These are phyloP conservation scores for Ogataea degrootiae DNA, from an alignment of 805 yeast genomes.

Conservation along the genomic window DNA sequence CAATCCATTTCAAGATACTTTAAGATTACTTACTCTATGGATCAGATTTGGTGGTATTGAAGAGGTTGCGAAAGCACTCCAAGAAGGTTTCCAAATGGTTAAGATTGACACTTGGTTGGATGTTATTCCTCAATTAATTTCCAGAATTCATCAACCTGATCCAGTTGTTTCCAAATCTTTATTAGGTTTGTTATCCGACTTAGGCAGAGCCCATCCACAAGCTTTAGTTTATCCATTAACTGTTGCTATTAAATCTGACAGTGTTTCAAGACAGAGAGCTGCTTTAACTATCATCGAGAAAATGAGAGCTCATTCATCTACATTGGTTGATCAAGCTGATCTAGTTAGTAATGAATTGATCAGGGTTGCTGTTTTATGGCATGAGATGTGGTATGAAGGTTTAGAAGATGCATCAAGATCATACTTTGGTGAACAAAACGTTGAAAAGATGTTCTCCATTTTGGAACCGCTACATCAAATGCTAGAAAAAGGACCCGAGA, in stretches of 20 bases:
- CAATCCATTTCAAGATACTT: conserved; percentile 87
- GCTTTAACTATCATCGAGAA: conserved; percentile 88
- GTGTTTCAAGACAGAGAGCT: conserved; percentile 83
- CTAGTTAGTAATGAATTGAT: conserved; percentile 90
- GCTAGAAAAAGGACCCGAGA: conserved; percentile 84
- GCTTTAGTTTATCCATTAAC: conserved; percentile 93
- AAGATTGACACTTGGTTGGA: conserved; percentile 92
- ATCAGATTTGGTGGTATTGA: conserved; percentile 91
- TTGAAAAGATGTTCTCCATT: conserved; percentile 90
- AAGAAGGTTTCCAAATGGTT: conserved; percentile 85
- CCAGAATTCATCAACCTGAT: conserved; percentile 94
- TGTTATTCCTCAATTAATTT: conserved; percentile 91
- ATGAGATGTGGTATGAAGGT: conserved; percentile 97
- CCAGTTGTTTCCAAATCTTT: conserved; percentile 76
- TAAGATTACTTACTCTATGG: conserved; percentile 89
- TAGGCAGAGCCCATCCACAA: conserved; percentile 96
- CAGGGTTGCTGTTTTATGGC: conserved; percentile 94
- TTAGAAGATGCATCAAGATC: conserved; percentile 93
- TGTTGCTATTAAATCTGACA: conserved; percentile 93
- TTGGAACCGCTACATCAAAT: conserved; percentile 84
- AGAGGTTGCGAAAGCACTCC: conserved; percentile 86
- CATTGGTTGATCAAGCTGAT: conserved; percentile 86
- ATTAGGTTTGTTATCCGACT: conserved; percentile 72
- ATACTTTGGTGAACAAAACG: conserved; percentile 90
- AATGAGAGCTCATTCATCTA: conserved; percentile 83